phyloP scores from a whole-genome alignment of 2,329 filamentous ascomycete genomes.

The Elsinoe arachidis region DNA sequence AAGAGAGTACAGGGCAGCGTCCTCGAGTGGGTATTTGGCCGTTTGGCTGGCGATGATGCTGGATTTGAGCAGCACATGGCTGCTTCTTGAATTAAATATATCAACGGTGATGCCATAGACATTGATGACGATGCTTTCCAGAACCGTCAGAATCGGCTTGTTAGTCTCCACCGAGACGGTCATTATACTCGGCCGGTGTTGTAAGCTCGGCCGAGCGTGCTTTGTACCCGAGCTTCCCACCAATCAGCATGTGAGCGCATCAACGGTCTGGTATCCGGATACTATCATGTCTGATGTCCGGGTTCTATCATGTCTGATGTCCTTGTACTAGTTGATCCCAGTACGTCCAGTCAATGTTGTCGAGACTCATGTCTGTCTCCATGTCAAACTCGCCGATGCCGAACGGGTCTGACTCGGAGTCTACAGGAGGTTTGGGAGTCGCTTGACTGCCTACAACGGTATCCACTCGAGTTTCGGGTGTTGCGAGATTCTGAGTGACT shows the following conservation, averaged over 20 bases:
- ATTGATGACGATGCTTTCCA: too few species aligned
- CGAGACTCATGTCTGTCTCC: constrained; percentile 16
- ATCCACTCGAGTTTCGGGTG: background rate
- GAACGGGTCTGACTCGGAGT: background rate
- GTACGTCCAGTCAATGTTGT: constrained; percentile 19
- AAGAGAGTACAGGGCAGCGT: too few species aligned
- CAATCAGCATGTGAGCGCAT: background rate
- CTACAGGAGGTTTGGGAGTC: background rate
- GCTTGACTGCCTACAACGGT: background rate
- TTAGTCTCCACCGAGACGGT: too few species aligned
- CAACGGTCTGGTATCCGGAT: background rate
- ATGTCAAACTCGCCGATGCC: background rate
- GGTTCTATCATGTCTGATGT: background rate
- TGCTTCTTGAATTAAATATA: too few species aligned
- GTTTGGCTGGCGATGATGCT: too few species aligned
- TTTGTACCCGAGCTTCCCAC: background rate
- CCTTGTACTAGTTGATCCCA: constrained; percentile 21
- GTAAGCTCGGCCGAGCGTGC: background rate
- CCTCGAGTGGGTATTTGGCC: too few species aligned
- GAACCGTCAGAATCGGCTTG: too few species aligned
- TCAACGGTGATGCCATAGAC: too few species aligned
- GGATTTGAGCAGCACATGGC: too few species aligned
- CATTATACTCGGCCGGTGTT: too few species aligned
- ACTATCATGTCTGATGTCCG: constrained; percentile 13
- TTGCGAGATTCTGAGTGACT: background rate